A percentile compares a stretch with the other conserved stretches of the same genome.
phyloP scores from a whole-genome alignment of 2,329 filamentous ascomycete genomes.

The Trichoderma simmonsii region DNA sequence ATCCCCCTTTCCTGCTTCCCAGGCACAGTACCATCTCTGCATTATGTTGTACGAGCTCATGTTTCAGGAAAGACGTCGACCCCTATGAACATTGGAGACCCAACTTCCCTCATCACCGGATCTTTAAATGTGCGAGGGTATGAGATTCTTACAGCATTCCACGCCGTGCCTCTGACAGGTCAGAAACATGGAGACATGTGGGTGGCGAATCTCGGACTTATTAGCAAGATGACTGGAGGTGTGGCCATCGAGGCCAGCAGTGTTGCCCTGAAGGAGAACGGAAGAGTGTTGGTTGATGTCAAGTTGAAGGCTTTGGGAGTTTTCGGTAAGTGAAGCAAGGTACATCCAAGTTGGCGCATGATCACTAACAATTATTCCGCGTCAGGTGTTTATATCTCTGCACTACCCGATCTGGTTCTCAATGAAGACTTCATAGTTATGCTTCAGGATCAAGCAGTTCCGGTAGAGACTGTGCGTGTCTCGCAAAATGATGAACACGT shows the following conservation, averaged over 20 bases:
- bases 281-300: conserved; percentile 62
- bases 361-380: not conserved
- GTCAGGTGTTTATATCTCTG: conserved; percentile 70
- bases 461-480: conserved; percentile 60
- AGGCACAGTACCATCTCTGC: conserved; percentile 54
- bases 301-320: conserved; percentile 76
- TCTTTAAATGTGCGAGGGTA: conserved; percentile 65
- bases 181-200: conserved; percentile 37
- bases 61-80: conserved; percentile 59
- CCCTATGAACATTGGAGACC: conserved; percentile 44
- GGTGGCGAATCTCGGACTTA: conserved; percentile 70
- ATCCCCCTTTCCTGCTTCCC: conserved; percentile 70
- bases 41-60: conserved; percentile 74
- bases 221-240: conserved; percentile 86
- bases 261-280: conserved; percentile 52
- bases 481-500: conserved; percentile 54
- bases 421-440: conserved; percentile 68
- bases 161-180: conserved; percentile 57
- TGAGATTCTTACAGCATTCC: conserved; percentile 77
- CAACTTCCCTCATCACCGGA: conserved; percentile 55
- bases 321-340: conserved; percentile 49
- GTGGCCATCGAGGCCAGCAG: conserved; percentile 69
- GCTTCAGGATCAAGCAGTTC: conserved; percentile 69
- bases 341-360: not conserved
- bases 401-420: conserved; percentile 58